Evolutionary conservation across 768 basidiomycete genomes (phyloP), one percentile per base, ranked within the genome.

Genomic region (Pisolithus tinctorius): DNA sequence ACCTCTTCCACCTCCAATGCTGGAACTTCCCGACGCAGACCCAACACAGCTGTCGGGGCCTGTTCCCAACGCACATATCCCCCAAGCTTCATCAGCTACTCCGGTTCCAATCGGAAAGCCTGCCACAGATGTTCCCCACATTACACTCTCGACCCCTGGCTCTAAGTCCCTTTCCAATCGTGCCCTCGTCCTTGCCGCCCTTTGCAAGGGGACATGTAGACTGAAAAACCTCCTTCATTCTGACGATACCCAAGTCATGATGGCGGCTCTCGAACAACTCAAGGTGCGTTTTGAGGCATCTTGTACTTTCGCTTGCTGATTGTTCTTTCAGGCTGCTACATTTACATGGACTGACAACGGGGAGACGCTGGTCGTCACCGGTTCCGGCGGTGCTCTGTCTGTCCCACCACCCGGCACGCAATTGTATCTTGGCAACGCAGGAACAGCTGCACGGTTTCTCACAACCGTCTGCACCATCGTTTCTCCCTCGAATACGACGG

Each of bases 161-260:
- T 92, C 88, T 25, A 98, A 99, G 73, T 93, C 89, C 63, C 88
- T 99, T 58, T 96, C 93, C 0, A 98, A 98, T 65, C 83, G 95
- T 30, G 93, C 90, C 0, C 74, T 99, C 38, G 85, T 98, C 1
- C 81, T 99, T 27, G 95, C 96, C 8, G 93, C 95, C 1, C 81
- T 99, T 13, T 93, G 83, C 0, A 81, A 79, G 43, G 96, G 95
- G 1, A 90, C 86, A 0, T 96, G 94, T 69, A 77, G 86, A 55
- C 71, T 99, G 50, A 85, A 75, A 68, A 99, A 99, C 60, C 71
- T 99, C 5, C 74, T 99, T 34, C 95, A 98, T 64, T 96, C 93
- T 4, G 95, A 98, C 61, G 95, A 99, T 64, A 99, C 96, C 0
- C 93, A 94, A 59, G 95, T 99, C 49, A 99, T 99, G 96, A 98